A percentile compares a stretch with the other conserved stretches of the same genome.
phyloP scores from a whole-genome alignment of 75 land plant genomes.

The Cryptomeria japonica region DNA sequence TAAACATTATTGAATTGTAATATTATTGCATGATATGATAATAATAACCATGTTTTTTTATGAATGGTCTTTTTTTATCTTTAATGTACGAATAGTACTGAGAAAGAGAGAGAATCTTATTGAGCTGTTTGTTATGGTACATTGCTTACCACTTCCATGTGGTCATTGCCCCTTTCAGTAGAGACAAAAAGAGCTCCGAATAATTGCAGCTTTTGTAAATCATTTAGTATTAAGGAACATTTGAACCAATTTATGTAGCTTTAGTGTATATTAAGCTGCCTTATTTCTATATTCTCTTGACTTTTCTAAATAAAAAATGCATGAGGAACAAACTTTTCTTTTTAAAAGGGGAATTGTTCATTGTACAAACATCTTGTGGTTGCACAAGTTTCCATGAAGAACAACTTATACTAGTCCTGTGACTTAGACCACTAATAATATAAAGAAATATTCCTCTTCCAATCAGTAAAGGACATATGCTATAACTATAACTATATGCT shows the following conservation, averaged over 20 bases:
- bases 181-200: neutral
- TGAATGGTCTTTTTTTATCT: neutral
- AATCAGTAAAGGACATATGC: neutral
- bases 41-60: neutral
- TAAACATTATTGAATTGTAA: neutral
- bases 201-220: neutral
- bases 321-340: neutral
- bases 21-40: constrained; percentile 5
- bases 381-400: neutral
- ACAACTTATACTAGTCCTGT: neutral
- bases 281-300: neutral
- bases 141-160: neutral
- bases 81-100: neutral
- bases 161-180: neutral
- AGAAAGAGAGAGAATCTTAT: neutral
- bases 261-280: neutral
- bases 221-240: neutral
- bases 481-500: neutral
- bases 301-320: neutral
- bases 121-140: neutral
- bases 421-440: neutral
- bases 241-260: neutral
- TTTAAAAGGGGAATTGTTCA: neutral
- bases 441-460: neutral
- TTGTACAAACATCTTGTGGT: neutral